Evolutionary conservation across 2,329 filamentous ascomycete species (phyloP).

Genomic region (Aspergillus felis): DNA sequence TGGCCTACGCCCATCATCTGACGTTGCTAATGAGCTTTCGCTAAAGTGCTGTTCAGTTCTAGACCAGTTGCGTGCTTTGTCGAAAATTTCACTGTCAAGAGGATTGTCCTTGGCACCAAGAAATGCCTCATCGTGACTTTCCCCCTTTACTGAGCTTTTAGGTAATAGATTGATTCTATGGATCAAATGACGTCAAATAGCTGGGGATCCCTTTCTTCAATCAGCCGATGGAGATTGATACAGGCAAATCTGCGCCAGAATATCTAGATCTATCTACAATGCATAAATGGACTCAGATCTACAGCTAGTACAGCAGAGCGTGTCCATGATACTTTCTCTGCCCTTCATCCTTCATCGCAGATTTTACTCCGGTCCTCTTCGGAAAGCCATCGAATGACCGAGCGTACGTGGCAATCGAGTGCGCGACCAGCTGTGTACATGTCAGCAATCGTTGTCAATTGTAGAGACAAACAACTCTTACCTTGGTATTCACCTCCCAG

Average conservation of each 20-base stretch:
- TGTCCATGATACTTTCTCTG: constrained; percentile 9
- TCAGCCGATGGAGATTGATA: neutral
- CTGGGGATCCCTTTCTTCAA: neutral
- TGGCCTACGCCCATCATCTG: neutral
- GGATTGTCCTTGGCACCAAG: neutral
- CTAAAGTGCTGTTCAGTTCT: neutral
- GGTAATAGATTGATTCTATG: neutral
- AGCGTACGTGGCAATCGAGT: constrained; percentile 68
- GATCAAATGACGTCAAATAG: neutral
- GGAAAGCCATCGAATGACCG: constrained; percentile 64
- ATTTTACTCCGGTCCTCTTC: constrained; percentile 38
- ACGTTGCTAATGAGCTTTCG: neutral
- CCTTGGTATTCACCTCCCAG: constrained; percentile 53
- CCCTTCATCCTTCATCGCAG: neutral
- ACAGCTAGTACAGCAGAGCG: neutral
- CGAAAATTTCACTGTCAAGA: neutral
- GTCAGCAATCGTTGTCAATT: neutral
- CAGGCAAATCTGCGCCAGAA: neutral
- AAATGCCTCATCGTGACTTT: neutral
- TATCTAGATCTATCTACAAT: no score
- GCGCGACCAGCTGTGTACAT: constrained; percentile 51
- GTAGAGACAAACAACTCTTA: constrained; percentile 14
- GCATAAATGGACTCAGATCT: neutral
- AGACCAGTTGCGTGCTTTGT: neutral
- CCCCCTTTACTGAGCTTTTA: neutral